Base-by-base conservation (phyloP, 768 basidiomycete genomes). In the Glaciozyma martinii region DNA sequence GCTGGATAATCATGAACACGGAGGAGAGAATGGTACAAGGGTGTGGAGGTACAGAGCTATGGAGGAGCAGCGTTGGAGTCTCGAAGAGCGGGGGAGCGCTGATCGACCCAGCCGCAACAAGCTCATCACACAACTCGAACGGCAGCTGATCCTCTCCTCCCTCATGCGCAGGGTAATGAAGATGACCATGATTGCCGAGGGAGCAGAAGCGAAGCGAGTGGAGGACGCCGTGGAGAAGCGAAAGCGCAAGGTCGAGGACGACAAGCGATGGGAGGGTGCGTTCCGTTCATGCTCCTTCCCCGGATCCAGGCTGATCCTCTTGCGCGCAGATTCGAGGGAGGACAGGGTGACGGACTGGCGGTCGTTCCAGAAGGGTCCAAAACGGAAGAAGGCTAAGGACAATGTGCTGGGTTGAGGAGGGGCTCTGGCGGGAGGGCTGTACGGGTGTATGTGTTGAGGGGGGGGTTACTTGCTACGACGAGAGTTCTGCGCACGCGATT, bases 231-330 rank as follows among this genome's bases (percentile, higher is more conserved):
- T 87, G 16, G 77, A 80, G 29, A 73, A 83, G 43, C 85, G 77
- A 78, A 94, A 94, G 76, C 82, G 91, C 60, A 94, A 94, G 77
- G 86, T 82, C 2, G 90, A 93, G 71, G 89, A 92, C 9, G 89
- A 93, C 71, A 87, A 85, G 71, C 78, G 76, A 30, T 95, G 91
- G 91, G 91, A 94, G 80, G 89, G 90, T 90, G 68, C 44, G 75
- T 68, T 78, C n/a, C 23, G 29, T 29, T 5, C 33, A 8, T 55
- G 18, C 50, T 56, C 19, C 5, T 30, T 57, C 55, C 3, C 6
- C n/a, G 40, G 40, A 25, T n/a, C 5, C 16, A 1, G 9, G 9
- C 43, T 23, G 18, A 46, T 10, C 43, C 8, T 30, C 25, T 23
- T 23, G n/a, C n/a, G n/a, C 37, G 47, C 55, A 71, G 73, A 73